Base-by-base conservation (phyloP, 202 grass and related monocot genomes). In the Miscanthus sacchariflorus region DNA sequence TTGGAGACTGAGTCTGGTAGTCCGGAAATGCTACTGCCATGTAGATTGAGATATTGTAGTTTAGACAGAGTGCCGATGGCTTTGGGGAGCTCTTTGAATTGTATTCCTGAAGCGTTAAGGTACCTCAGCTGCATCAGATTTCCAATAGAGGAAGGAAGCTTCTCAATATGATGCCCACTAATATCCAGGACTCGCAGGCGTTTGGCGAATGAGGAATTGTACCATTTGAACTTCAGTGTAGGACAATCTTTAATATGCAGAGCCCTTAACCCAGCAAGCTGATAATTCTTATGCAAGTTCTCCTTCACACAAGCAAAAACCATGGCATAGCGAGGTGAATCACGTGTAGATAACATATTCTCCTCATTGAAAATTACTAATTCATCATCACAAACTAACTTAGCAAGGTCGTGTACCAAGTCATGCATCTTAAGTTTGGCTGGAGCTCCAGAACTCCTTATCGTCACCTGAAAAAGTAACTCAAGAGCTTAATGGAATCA, bases 351-450 rank as follows among this genome's bases (percentile, higher is more conserved):
- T 30, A 19, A 2, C 9, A 7, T 12, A 7, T 10, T 9, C 54
- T 66, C 38, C 40, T 0, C 8, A 68, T 66, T 28, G 23, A 68
- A 21, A 48, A 49, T 25, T 68, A 81, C 14, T 10, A 68, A 46
- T 10, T 81, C 63, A 68, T 81, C 78, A 19, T 48, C 78, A 19
- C 24, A 24, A 46, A 68, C 78, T 68, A 25, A 48, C 7, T 12
- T 68, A 68, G 78, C 78, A 66, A 80, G 78, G 39, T 80, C 78
- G 2, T 80, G 54, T 67, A 80, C 78, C 78, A 80, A 30, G 15
- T 81, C 79, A 68, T 81, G 79, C 61, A 81, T 81, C 78, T 81
- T 81, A 68, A 81, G 78, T 80, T 80, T 80, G 40, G 23, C 4
- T 19, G 40, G 40, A 46, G 14, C 23, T 49, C 40, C 40, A 81